Base-by-base conservation (phyloP, 176 grass and related monocot genomes). In the Metroxylon sagu region DNA sequence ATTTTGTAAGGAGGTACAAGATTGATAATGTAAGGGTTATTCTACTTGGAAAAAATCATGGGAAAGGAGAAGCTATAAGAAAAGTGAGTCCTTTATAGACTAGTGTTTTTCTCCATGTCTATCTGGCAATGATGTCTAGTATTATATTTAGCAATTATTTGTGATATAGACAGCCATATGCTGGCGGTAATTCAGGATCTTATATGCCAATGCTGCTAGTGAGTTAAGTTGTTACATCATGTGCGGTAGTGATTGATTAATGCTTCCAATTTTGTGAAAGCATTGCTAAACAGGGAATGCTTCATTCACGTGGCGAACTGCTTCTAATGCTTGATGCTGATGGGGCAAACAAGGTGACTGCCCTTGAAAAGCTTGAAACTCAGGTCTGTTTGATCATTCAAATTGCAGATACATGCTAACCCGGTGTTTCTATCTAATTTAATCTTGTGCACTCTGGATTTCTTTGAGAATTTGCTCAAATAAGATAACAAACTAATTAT, bases 291-390 rank as follows among this genome's bases (percentile, higher is more conserved):
- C 48, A 96, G 87, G 93, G 93, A 64, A 97, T 92, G 84, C 81
- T 98, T n/a, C 93, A 98, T 89, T 82, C 93, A 27, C 79, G 84
- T 60, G 87, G 93, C 48, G 74, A 98, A 67, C 48, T 98, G 49
- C 69, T 92, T 61, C 71, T 98, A n/a, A 98, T 98, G 93, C 93
- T 98, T 67, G 93, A 98, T 74, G 87, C 87, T 65, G 93, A 98
- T 80, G 87, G 87, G 43, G 84, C 93, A 71, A 98, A 87, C 64
- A 85, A 98, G 61, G 66, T 98, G 62, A 88, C 84, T 39, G 87
- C 92, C 78, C 73, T 98, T 49, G 93, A 91, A 81, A 98, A 92
- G 52, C 93, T 98, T 59, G 93, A 92, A 75, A 73, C 70, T 67
- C 76, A 98, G 84, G 87, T 98, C 29, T 76, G 55, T 77, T 57